Conservation (phyloP, 768 basidiomycete genomes). For the Leccinum longicurvipes region DNA sequence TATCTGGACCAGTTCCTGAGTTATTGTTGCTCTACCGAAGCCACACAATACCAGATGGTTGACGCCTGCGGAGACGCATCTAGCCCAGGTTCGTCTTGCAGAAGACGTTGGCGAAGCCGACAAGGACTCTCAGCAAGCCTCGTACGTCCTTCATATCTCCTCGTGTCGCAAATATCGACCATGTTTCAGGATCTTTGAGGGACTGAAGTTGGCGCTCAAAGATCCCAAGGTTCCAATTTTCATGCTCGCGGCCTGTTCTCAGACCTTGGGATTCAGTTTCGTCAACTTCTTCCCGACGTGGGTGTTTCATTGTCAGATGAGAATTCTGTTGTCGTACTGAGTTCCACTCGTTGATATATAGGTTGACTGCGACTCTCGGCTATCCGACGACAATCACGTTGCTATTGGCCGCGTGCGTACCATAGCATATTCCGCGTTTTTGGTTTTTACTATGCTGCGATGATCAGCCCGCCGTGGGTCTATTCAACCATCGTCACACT, state of each 20-base stretch:
- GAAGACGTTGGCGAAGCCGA: constrained; percentile 71
- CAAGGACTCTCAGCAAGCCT: constrained; percentile 51
- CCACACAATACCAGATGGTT: constrained; percentile 64
- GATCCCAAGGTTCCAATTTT: constrained; percentile 56
- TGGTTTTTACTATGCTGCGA: background rate
- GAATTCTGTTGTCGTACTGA: background rate
- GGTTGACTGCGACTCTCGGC: constrained; percentile 58
- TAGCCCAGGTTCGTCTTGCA: constrained; percentile 65
- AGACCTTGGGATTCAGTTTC: constrained; percentile 58
- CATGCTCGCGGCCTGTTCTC: constrained; percentile 48
- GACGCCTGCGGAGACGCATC: constrained; percentile 42
- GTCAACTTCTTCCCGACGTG: constrained; percentile 58
- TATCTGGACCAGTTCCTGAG: background rate
- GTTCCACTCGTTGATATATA: constrained; percentile 14
- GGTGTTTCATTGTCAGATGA: constrained; percentile 5
- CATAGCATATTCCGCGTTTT: background rate
- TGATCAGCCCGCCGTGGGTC: constrained; percentile 58
- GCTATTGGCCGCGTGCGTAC: constrained; percentile 54
- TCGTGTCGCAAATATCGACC: background rate
- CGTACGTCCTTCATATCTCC: constrained; percentile 38
- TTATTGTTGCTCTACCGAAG: constrained; percentile 28
- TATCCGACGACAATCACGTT: constrained; percentile 58
- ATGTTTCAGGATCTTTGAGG: constrained; percentile 15
- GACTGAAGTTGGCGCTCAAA: constrained; percentile 48
- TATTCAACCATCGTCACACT: constrained; percentile 48